Evolutionary conservation across 2,329 filamentous ascomycete species (phyloP).

Genomic region (Ophiosphaerella korrae): DNA sequence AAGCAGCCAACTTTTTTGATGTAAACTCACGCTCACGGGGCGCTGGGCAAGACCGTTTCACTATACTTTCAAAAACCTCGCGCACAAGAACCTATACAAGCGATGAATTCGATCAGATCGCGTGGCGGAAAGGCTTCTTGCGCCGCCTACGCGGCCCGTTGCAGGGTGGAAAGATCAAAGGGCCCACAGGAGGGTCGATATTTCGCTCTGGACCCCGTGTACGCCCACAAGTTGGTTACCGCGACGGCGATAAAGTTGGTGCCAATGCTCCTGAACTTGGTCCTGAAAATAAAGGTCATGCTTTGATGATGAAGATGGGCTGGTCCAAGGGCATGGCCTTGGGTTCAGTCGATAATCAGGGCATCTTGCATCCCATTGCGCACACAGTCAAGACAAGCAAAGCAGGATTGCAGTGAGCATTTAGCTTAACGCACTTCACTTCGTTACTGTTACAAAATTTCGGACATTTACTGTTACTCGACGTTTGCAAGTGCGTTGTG

Average conservation of each 20-base stretch:
- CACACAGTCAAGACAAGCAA: conserved; percentile 88
- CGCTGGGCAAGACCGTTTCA: conserved; percentile 72
- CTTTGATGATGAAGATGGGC: conserved; percentile 96
- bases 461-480: too few relatives aligned
- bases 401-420: conserved; percentile 66
- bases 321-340: conserved; percentile 88
- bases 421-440: too few relatives aligned
- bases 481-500: too few relatives aligned
- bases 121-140: conserved; percentile 55
- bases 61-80: conserved; percentile 75
- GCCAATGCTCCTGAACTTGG: conserved; percentile 83
- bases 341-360: conserved; percentile 81
- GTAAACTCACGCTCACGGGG: conserved; percentile 86
- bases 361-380: conserved; percentile 82
- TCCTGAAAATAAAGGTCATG: conserved; percentile 78
- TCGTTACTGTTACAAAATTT: too few relatives aligned
- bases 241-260: conserved; percentile 87
- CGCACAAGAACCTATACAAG: conserved; percentile 68
- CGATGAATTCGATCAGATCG: conserved; percentile 55
- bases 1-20: conserved; percentile 74
- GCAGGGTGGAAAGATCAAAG: conserved; percentile 9
- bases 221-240: conserved; percentile 56
- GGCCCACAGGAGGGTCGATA: conserved; percentile 7
- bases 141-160: conserved; percentile 41
- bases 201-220: conserved; percentile 17